phyloP scores from a whole-genome alignment of 352 stramenopile species.

The Phytophthora megakarya region DNA sequence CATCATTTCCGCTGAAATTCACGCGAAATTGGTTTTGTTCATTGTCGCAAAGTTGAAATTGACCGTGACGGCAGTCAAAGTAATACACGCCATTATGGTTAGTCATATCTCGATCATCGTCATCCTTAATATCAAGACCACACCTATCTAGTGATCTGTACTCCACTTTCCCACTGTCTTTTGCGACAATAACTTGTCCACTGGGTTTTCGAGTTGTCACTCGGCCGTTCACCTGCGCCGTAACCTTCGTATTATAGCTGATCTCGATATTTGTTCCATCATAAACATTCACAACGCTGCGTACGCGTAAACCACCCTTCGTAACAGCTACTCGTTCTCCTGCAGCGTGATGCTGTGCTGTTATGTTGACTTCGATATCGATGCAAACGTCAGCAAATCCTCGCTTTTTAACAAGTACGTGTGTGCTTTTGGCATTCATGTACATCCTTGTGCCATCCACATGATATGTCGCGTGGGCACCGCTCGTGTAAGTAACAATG shows the following conservation, averaged over 20 bases:
- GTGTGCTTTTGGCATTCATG: slow-evolving; percentile 46
- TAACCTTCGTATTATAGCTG: slow-evolving; percentile 80
- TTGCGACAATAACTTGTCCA: slow-evolving; percentile 55
- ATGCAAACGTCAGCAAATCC: slow-evolving; percentile 67
- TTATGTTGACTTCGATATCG: slow-evolving; percentile 71
- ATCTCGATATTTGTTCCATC: slow-evolving; percentile 69
- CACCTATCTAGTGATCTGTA: slow-evolving; percentile 30
- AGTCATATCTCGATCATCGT: slow-evolving; percentile 64
- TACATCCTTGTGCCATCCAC: slow-evolving; percentile 68
- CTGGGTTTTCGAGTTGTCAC: slow-evolving; percentile 54
- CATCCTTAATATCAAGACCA: slow-evolving; percentile 35
- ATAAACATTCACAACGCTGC: slow-evolving; percentile 51
- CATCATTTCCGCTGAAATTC: slow-evolving; percentile 38
- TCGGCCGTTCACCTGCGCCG: slow-evolving; percentile 73
- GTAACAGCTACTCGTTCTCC: slow-evolving; percentile 70
- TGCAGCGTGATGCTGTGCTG: slow-evolving; percentile 55
- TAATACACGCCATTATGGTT: slow-evolving; percentile 75
- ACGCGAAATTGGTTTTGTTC: slow-evolving; percentile 75
- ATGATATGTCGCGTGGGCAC: slow-evolving; percentile 65
- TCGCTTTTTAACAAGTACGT: slow-evolving; percentile 61
- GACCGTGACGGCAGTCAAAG: slow-evolving; percentile 61
- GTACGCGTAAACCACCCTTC: slow-evolving; percentile 66
- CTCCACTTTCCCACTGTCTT: slow-evolving; percentile 77
- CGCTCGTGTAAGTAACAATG: slow-evolving; percentile 67
- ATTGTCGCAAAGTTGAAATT: slow-evolving; percentile 65